Evolutionary conservation across 2,329 filamentous ascomycete species (phyloP), one percentile per base, ranked within the genome.

Genomic region (Byssoonygena ceratinophila): DNA sequence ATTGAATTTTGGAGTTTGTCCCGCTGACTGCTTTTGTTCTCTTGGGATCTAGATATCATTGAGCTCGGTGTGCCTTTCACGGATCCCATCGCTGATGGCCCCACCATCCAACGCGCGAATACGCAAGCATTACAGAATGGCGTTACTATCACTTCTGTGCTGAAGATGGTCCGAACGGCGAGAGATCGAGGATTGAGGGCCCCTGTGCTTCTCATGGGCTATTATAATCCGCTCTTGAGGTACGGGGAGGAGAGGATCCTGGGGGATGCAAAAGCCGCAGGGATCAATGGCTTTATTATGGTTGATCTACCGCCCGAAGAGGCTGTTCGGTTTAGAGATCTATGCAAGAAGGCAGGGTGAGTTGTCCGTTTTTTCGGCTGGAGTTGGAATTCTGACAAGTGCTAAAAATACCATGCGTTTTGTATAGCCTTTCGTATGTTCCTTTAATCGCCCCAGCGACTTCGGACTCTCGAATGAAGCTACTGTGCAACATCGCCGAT

Each of bases 21-120:
- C 20, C 31, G 2, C 39, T 51, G 27, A 40, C n/a, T 41, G 23
- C 25, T 32, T 23, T 40, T 8, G 32, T 14, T 14, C 11, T 4
- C 14, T 22, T 25, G 14, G 37, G 3, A 14, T 16, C 9, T 25
- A 88, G 92, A 98, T 69, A 76, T 98, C 55, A 94, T 98, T 64
- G 92, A 98, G 71, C 82, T 98, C 60, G 92, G 91, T 58, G 83
- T 95, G 53, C 92, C 92, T 49, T 98, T 98, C 74, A 96, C 91
- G 63, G 92, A 98, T 68, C 92, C 92, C 54, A 97, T 97, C 70
- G 92, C 91, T 61, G 92, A 98, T 71, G 92, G 92, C 25, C 92
- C 92, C 32, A 96, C 90, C 3, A 97, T 98, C 60, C 92, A 98
- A 74, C 92, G 83, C 58, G 82, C 92, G 59, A 98, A 98, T 72